These are phyloP conservation scores for Fonsecaea erecta DNA, from an alignment of 2,329 filamentous ascomycete species.

Conservation along the genomic window DNA sequence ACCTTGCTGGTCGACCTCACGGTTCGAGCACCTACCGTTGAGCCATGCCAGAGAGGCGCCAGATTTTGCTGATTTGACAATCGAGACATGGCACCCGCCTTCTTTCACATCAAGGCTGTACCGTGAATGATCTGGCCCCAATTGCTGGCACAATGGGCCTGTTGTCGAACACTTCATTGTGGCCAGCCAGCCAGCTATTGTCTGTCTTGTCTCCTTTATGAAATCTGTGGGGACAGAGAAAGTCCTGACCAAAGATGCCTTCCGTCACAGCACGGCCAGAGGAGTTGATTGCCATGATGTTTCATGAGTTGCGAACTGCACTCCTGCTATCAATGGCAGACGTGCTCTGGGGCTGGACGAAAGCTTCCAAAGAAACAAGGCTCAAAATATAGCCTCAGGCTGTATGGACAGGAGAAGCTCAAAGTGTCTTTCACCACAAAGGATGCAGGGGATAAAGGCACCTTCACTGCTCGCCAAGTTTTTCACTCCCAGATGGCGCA, in stretches of 20 bases:
- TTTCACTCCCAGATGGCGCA: not conserved
- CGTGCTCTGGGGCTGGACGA: not conserved
- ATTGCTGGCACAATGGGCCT: not conserved
- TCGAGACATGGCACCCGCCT: not conserved
- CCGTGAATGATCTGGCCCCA: not conserved
- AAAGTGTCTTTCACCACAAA: not conserved
- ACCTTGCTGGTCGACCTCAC: not conserved
- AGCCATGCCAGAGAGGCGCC: not conserved
- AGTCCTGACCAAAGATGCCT: not conserved
- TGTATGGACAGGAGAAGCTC: not conserved
- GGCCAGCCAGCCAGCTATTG: not conserved
- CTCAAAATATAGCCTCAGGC: not conserved
- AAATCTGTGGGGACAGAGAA: not conserved
- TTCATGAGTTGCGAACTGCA: not conserved
- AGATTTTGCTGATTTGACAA: not conserved
- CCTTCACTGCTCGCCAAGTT: not conserved
- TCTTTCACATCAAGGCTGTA: not conserved
- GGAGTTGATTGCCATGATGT: not conserved
- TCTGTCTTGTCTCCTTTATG: not conserved
- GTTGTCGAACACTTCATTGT: not conserved
- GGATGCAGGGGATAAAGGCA: not conserved
- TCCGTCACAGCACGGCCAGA: not conserved
- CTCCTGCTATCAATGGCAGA: not conserved
- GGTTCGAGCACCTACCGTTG: not conserved
- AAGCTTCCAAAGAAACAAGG: not conserved